Percentiles rank a stretch among this genome's conserved stretches.
Conservation (phyloP, 768 basidiomycete genomes). For the Boletellus emodensis region DNA sequence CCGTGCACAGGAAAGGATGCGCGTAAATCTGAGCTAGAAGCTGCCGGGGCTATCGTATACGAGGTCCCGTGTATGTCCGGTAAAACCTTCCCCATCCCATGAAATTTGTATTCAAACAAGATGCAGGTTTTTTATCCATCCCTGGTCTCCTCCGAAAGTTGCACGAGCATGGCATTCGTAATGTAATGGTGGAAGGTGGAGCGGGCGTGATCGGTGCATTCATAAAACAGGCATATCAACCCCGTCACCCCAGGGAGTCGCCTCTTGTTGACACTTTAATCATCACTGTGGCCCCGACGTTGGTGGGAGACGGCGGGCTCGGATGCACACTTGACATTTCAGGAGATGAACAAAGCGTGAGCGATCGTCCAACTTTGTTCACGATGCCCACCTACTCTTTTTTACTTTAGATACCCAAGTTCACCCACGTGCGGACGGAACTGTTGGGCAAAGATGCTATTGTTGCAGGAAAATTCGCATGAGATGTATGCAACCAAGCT, state of each 20-base stretch:
- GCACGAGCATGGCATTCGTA: constrained; percentile 52
- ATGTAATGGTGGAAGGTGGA: constrained; percentile 96
- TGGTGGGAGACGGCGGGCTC: constrained; percentile 73
- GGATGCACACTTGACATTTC: constrained; percentile 40
- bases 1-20: constrained; percentile 21
- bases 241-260: constrained; percentile 4
- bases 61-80: constrained; percentile 43
- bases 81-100: constrained; percentile 12
- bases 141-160: constrained; percentile 49
- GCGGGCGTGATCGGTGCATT: constrained; percentile 69
- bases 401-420: constrained; percentile 17
- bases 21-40: constrained; percentile 46
- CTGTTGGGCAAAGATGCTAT: constrained; percentile 34
- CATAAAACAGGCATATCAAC: constrained; percentile 10
- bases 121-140: constrained; percentile 41
- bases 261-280: constrained; percentile 66
- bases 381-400: background rate
- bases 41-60: constrained; percentile 65
- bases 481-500: background rate
- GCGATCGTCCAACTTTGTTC: background rate
- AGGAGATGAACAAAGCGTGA: constrained; percentile 16
- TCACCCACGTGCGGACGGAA: constrained; percentile 27
- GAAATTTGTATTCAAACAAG: background rate
- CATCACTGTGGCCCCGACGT: constrained; percentile 81
- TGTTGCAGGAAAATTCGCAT: constrained; percentile 25